Evolutionary conservation across 345 rosid genomes (phyloP).

Genomic region (Acer yangbiense): DNA sequence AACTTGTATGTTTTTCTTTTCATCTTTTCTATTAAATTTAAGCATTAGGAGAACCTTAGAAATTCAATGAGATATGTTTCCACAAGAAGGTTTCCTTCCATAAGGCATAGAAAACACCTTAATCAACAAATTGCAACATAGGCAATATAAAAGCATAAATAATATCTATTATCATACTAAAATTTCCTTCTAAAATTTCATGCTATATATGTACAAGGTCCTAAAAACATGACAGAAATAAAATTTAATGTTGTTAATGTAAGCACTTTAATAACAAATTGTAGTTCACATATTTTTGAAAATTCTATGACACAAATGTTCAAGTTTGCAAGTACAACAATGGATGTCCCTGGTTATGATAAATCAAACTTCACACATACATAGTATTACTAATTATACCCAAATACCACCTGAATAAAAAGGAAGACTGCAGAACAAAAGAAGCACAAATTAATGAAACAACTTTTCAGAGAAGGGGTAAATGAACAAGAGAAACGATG

Average conservation of each 20-base stretch:
- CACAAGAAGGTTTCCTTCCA: not conserved
- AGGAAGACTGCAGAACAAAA: slow-evolving; percentile 11
- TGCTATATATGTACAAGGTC: not conserved
- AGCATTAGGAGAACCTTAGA: not conserved
- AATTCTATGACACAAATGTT: not conserved
- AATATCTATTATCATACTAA: not conserved
- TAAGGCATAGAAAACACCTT: too few species aligned
- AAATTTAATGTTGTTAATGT: not conserved
- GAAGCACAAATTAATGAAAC: not conserved
- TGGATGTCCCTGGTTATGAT: not conserved
- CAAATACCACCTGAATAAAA: slow-evolving; percentile 11
- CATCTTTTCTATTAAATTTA: not conserved
- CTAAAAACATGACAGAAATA: not conserved
- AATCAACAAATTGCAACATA: not conserved
- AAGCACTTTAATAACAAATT: not conserved
- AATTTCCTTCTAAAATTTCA: not conserved
- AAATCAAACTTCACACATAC: not conserved
- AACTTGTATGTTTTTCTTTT: not conserved
- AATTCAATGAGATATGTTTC: not conserved
- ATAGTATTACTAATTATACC: not conserved
- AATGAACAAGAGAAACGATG: not conserved
- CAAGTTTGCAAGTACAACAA: slow-evolving; percentile 8
- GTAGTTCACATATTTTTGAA: not conserved
- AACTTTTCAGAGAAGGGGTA: not conserved
- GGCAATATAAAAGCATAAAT: not conserved